These are phyloP conservation scores for Abortiporus biennis DNA, from an alignment of 1,284 basidiomycete species.

Conservation along the genomic window DNA sequence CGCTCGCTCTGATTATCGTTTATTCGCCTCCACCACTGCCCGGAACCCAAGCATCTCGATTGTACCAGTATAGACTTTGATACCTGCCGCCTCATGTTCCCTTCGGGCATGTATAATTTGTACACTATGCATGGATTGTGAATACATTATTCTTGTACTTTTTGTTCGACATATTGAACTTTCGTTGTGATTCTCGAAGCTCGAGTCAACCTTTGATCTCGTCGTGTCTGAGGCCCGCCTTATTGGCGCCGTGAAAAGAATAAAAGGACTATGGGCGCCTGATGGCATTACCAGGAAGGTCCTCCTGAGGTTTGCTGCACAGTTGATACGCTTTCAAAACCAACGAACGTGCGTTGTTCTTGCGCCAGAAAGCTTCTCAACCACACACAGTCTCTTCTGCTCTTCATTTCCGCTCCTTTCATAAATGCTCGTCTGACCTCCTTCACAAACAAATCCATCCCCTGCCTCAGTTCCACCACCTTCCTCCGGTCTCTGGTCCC, in stretches of 20 bases:
- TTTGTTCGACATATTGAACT: no score
- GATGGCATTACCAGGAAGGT: no score
- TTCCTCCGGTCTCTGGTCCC: background rate
- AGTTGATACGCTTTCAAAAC: no score
- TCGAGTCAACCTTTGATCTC: no score
- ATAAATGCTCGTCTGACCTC: slow-evolving; percentile 17
- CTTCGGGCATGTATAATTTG: slow-evolving; percentile 9
- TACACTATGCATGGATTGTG: no score
- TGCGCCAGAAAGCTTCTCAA: slow-evolving; percentile 4
- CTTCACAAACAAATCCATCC: no score
- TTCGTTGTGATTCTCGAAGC: no score
- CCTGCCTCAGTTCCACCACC: background rate
- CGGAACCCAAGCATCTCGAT: background rate
- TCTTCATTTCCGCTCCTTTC: slow-evolving; percentile 9
- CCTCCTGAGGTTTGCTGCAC: no score
- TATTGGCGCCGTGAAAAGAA: no score
- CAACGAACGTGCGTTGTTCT: slow-evolving; percentile 26
- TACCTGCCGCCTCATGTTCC: slow-evolving; percentile 4
- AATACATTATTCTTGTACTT: slow-evolving; percentile 3
- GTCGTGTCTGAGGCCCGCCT: no score
- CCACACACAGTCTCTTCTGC: slow-evolving; percentile 4
- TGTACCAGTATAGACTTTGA: slow-evolving; percentile 3
- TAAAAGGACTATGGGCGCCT: no score
- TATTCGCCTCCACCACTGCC: background rate
- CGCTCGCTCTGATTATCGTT: background rate